Base-by-base conservation (phyloP, 345 rosid genomes). In the Eucalyptus tenuipes region DNA sequence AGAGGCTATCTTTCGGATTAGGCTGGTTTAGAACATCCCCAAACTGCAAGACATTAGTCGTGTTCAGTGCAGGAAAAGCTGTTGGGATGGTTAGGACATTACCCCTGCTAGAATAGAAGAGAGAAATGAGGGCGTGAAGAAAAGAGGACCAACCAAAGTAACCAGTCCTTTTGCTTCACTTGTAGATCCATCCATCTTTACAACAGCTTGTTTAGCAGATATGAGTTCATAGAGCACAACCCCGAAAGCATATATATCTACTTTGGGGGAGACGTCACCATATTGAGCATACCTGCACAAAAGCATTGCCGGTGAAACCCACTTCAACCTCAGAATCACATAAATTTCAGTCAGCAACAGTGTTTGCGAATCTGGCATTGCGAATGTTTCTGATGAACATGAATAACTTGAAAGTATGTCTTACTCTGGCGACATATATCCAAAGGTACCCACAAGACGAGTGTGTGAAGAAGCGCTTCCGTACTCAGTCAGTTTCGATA, bases 401-500 rank as follows among this genome's bases (percentile, higher is more conserved):
- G 3, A 18, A 71, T 18, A 18, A 40, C 82, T 71, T 40, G 40
- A 53, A 82, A 81, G 10, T 17, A 8, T 8, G 87, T 87, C 96
- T 94, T 93, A 96, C 99, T 97, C 99, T 8, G 99, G 99, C 14
- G 98, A 94, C 99, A 97, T 97, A 91, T 97, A 97, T 89, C 99
- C 99, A 90, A 97, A 97, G 86, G 98, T 95, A 33, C 99, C 99
- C 92, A 95, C 95, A 87, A 96, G 96, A 84, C 95, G 94, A 37
- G 94, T 92, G 61, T 90, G 94, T 15, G 92, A 90, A 3, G 96
- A 93, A 86, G 92, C 55, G 86, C 95, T 90, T 92, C 96, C 98
- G 53, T 94, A 95, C 91, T 96, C 97, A 27, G 95, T 93, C 68
- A 97, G 94, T 88, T 94, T 97, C 45, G 98, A 91, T 89, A 97